These are phyloP conservation scores for Apiotrichum porosum DNA, from an alignment of 1,284 basidiomycete genomes.

Conservation along the genomic window DNA sequence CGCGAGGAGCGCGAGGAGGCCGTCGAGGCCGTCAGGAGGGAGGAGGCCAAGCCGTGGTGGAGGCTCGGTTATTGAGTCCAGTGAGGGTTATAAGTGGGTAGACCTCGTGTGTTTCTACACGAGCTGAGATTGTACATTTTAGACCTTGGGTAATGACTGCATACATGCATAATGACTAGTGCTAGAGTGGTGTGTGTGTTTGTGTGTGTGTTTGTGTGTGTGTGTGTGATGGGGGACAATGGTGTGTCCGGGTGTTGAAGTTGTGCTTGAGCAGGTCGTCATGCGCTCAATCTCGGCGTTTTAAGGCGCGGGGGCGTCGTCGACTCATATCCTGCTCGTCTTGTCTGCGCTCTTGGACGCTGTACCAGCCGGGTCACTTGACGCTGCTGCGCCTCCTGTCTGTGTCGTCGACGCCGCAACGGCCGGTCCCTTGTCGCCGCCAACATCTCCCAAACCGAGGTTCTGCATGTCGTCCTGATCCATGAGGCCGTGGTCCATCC, in stretches of 20 bases:
- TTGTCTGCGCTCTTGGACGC: too few species aligned
- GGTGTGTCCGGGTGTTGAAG: too few species aligned
- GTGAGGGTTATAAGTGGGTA: too few species aligned
- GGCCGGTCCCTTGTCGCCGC: background rate
- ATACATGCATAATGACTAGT: background rate
- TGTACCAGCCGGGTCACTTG: background rate
- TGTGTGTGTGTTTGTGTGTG: too few species aligned
- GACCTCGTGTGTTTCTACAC: too few species aligned
- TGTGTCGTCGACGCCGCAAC: background rate
- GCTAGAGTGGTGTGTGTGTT: too few species aligned
- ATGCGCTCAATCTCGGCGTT: too few species aligned
- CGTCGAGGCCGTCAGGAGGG: background rate
- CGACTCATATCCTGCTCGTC: too few species aligned
- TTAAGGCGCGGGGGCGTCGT: too few species aligned
- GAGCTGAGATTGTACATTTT: background rate
- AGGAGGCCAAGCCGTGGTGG: constrained; percentile 4
- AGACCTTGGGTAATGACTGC: background rate
- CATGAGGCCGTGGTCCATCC: constrained; percentile 93
- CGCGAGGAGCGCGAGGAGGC: constrained; percentile 9
- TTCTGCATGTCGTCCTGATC: constrained; percentile 81
- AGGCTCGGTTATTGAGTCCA: background rate
- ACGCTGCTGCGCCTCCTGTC: background rate
- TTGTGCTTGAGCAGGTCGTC: too few species aligned
- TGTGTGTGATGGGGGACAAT: too few species aligned
- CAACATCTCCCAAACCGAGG: constrained; percentile 62